Evolutionary conservation across 805 yeast genomes (phyloP).

Genomic region (Ogataea chonburiensis): DNA sequence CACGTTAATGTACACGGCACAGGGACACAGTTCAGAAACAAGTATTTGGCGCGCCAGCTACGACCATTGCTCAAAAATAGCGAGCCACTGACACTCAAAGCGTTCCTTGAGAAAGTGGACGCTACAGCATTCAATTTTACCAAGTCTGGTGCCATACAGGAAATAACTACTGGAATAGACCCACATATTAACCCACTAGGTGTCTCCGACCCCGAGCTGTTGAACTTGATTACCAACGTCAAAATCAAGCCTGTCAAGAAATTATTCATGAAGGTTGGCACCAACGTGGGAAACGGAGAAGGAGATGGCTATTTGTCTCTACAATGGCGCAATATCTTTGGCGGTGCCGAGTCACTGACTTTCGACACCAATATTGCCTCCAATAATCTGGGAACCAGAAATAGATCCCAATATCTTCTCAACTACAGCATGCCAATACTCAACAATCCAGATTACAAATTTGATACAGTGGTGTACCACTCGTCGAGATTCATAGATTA

Average conservation of each 20-base stretch:
- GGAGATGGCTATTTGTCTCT: slow-evolving; percentile 90
- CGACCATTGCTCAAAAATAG: slow-evolving; percentile 42
- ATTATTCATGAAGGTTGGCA: slow-evolving; percentile 86
- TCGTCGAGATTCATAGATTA: slow-evolving; percentile 49
- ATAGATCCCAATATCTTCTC: slow-evolving; percentile 48
- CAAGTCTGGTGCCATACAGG: slow-evolving; percentile 43
- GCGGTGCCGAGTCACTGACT: slow-evolving; percentile 52
- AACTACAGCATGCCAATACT: slow-evolving; percentile 47
- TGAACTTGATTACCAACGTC: slow-evolving; percentile 31
- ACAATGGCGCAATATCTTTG: slow-evolving; percentile 56
- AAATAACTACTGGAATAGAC: slow-evolving; percentile 38
- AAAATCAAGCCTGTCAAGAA: slow-evolving; percentile 57
- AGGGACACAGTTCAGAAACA: slow-evolving; percentile 41
- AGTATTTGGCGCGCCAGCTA: slow-evolving; percentile 47
- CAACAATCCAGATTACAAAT: slow-evolving; percentile 40
- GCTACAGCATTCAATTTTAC: slow-evolving; percentile 41
- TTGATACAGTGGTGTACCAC: slow-evolving; percentile 40
- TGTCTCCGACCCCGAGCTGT: slow-evolving; percentile 21
- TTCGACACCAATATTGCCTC: slow-evolving; percentile 44
- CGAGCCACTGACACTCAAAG: slow-evolving; percentile 37
- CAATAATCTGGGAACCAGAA: slow-evolving; percentile 46
- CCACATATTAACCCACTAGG: slow-evolving; percentile 19
- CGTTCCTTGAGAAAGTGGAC: slow-evolving; percentile 43
- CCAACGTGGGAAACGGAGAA: slow-evolving; percentile 94
- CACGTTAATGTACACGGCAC: slow-evolving; percentile 50